These are phyloP conservation scores for Tritrichomonas musculus DNA, from an alignment of 208 protist genomes.

Conservation along the genomic window DNA sequence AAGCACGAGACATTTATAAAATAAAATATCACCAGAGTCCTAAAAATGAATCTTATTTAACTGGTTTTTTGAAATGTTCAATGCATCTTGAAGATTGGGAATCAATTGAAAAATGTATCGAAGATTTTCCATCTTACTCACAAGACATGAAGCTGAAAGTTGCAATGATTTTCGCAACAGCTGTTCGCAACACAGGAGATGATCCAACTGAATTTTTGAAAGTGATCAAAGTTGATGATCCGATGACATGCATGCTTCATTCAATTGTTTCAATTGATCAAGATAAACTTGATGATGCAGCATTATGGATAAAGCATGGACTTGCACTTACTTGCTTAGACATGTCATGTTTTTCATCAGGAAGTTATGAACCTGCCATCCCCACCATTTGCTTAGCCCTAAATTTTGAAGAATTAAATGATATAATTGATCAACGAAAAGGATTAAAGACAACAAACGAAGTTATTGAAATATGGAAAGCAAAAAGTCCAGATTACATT, in stretches of 20 bases:
- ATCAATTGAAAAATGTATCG: not conserved
- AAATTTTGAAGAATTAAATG: conserved; percentile 11
- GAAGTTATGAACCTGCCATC: conserved; percentile 21
- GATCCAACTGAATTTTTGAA: not conserved
- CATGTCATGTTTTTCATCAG: not conserved
- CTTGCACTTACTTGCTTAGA: not conserved
- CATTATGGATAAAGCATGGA: not conserved
- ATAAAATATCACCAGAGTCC: not conserved
- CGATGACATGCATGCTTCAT: not conserved
- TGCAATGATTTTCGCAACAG: not conserved
- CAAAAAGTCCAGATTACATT: not conserved
- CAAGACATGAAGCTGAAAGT: not conserved
- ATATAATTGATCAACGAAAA: not conserved
- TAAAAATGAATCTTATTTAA: not conserved
- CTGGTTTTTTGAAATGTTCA: not conserved
- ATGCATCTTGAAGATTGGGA: not conserved
- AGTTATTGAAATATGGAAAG: not conserved
- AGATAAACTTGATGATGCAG: not conserved
- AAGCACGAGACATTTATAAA: not conserved
- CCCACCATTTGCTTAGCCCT: not conserved
- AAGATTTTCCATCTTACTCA: not conserved
- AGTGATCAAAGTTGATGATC: not conserved
- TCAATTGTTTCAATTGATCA: not conserved
- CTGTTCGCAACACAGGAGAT: not conserved
- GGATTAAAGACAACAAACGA: not conserved